Evolutionary conservation across 2,329 filamentous ascomycete genomes (phyloP).

Genomic region (Amauroascus niger): DNA sequence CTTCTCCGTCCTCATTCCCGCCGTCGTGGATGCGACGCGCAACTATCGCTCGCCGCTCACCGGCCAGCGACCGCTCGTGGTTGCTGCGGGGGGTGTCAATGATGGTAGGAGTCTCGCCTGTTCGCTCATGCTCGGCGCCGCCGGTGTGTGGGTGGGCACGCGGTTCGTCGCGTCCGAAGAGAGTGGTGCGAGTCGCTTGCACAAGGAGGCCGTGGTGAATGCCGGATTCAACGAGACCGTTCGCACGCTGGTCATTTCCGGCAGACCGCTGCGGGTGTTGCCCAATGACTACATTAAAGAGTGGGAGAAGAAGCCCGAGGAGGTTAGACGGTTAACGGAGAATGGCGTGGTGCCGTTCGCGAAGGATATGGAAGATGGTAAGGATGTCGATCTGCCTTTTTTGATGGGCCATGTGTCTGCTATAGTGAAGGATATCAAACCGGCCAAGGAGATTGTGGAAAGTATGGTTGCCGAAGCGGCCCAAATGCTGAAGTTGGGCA

Average conservation of each 20-base stretch:
- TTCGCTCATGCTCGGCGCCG: constrained; percentile 76
- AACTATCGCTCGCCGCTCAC: constrained; percentile 62
- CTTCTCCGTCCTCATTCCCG: constrained; percentile 75
- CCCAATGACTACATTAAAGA: constrained; percentile 72
- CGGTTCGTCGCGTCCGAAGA: constrained; percentile 77
- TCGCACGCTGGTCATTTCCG: constrained; percentile 71
- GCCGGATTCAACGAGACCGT: constrained; percentile 71
- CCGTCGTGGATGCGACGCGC: constrained; percentile 72
- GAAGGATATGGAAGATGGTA: constrained; percentile 71
- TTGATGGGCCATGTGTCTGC: constrained; percentile 92
- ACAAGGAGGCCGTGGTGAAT: constrained; percentile 75
- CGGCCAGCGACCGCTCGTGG: constrained; percentile 63
- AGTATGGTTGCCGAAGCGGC: constrained; percentile 79
- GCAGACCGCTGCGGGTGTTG: constrained; percentile 68
- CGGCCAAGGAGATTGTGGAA: constrained; percentile 72
- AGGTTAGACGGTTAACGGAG: constrained; percentile 65
- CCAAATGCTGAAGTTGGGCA: constrained; percentile 54
- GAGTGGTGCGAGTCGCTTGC: constrained; percentile 67
- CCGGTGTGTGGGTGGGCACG: constrained; percentile 89
- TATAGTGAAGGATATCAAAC: constrained; percentile 64
- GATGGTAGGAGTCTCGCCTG: constrained; percentile 73
- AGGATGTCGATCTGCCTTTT: constrained; percentile 75
- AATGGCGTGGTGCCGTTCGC: constrained; percentile 70
- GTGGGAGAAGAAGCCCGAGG: constrained; percentile 68
- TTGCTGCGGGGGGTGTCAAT: constrained; percentile 80